A percentile compares a stretch with the other conserved stretches of the same genome.
These are phyloP conservation scores for Erythrophleum fordii DNA, from an alignment of 306 rosid species.

Conservation along the genomic window DNA sequence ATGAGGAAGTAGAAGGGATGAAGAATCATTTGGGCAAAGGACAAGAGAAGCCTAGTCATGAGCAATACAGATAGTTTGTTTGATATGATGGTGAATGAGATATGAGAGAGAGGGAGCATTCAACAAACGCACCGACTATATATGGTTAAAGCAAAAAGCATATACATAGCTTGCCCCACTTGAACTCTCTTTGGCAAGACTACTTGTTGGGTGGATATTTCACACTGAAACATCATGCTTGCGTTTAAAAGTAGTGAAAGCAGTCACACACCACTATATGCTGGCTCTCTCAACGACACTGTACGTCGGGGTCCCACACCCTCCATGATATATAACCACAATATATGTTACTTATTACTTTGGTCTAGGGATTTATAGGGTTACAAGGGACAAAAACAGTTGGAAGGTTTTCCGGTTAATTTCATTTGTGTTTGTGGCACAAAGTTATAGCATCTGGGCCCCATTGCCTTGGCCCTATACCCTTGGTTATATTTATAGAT, in stretches of 20 bases:
- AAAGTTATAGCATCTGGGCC: slow-evolving; percentile 59
- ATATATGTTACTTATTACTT: neutral
- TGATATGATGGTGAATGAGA: slow-evolving; percentile 25
- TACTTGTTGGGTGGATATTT: slow-evolving; percentile 44
- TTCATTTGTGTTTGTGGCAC: slow-evolving; percentile 46
- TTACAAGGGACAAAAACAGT: slow-evolving; percentile 46
- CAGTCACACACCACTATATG: slow-evolving; percentile 29
- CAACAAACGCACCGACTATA: slow-evolving; percentile 65
- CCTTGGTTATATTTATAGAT: no score
- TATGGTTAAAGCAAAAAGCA: slow-evolving; percentile 43
- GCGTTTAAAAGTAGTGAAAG: slow-evolving; percentile 67
- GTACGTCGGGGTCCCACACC: neutral
- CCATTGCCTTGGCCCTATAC: no score
- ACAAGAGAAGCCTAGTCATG: slow-evolving; percentile 52
- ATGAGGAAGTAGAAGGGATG: neutral
- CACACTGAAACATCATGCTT: slow-evolving; percentile 62
- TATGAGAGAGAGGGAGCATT: slow-evolving; percentile 21
- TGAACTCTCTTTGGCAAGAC: slow-evolving; percentile 57
- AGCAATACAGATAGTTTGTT: slow-evolving; percentile 23
- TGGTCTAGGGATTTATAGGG: slow-evolving; percentile 23
- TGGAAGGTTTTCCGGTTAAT: slow-evolving; percentile 50
- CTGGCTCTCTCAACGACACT: neutral
- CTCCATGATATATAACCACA: no score
- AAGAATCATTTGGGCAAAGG: slow-evolving; percentile 39
- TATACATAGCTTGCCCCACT: slow-evolving; percentile 55